A percentile compares a stretch with the other conserved stretches of the same genome.
Evolutionary conservation across 257 asterid genomes (phyloP).

Genomic region (Rauvolfia tetraphylla): DNA sequence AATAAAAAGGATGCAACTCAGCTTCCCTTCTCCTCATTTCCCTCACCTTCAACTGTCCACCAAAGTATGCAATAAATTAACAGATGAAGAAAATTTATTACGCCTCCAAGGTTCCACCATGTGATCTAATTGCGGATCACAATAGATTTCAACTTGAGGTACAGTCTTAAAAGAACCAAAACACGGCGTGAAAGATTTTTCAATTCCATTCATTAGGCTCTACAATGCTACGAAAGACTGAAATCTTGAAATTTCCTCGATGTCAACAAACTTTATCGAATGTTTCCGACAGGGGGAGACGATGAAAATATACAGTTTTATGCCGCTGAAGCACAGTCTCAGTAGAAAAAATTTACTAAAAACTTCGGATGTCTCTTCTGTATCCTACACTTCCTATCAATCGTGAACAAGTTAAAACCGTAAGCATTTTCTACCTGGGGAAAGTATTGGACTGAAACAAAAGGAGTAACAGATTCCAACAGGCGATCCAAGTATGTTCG

Average conservation of each 20-base stretch:
- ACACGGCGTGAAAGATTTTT: too few relatives aligned
- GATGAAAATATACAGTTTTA: too few relatives aligned
- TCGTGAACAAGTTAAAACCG: background rate
- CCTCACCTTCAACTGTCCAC: slow-evolving; percentile 39
- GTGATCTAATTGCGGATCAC: background rate
- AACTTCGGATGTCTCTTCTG: background rate
- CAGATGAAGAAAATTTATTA: background rate
- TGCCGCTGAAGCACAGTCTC: too few relatives aligned
- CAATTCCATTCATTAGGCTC: too few relatives aligned
- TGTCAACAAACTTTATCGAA: background rate
- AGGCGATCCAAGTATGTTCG: slow-evolving; percentile 65
- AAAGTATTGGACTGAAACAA: slow-evolving; percentile 34
- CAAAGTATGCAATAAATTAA: slow-evolving; percentile 3
- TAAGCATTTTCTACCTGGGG: slow-evolving; percentile 48
- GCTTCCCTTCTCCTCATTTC: slow-evolving; percentile 29
- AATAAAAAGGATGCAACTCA: slow-evolving; percentile 40
- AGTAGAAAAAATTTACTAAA: background rate
- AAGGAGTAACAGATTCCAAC: slow-evolving; percentile 62
- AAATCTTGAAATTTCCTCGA: background rate
- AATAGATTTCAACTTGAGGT: background rate
- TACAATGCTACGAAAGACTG: too few relatives aligned
- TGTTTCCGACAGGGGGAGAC: background rate
- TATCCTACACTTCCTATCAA: background rate
- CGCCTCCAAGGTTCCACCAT: too few relatives aligned
- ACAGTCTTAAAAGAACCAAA: background rate